Evolutionary conservation across 495 filamentous ascomycete species (phyloP).

Genomic region (Apodospora peruviana): DNA sequence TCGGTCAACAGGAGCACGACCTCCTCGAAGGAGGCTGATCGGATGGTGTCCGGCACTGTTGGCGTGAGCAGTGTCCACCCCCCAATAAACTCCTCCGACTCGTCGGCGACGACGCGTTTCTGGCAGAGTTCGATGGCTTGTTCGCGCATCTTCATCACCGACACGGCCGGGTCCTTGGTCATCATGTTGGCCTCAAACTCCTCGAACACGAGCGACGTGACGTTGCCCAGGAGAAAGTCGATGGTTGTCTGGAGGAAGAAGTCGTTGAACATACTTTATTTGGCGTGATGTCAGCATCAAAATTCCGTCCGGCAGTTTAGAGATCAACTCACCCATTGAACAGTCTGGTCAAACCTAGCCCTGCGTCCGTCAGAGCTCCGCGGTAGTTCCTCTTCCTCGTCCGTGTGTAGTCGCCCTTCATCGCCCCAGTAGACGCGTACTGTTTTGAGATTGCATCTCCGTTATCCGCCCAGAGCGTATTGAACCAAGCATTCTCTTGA

Average conservation of each 20-base stretch:
- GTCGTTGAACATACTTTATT: slow-evolving; percentile 85
- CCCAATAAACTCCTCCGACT: slow-evolving; percentile 72
- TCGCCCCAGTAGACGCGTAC: slow-evolving; percentile 83
- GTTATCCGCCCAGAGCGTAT: slow-evolving; percentile 93
- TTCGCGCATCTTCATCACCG: slow-evolving; percentile 73
- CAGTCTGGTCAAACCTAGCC: slow-evolving; percentile 71
- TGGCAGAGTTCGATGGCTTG: slow-evolving; percentile 82
- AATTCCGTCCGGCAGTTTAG: background rate
- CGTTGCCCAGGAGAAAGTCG: slow-evolving; percentile 89
- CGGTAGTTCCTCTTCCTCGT: slow-evolving; percentile 84
- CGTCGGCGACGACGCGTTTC: slow-evolving; percentile 78
- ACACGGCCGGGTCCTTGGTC: slow-evolving; percentile 80
- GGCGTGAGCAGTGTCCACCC: slow-evolving; percentile 74
- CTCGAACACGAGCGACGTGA: slow-evolving; percentile 72
- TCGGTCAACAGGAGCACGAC: slow-evolving; percentile 81
- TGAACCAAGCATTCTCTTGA: slow-evolving; percentile 81
- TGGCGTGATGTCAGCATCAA: slow-evolving; percentile 11
- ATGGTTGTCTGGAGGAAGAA: slow-evolving; percentile 93
- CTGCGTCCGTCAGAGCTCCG: slow-evolving; percentile 92
- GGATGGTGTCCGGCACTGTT: slow-evolving; percentile 51
- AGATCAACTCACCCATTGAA: slow-evolving; percentile 47
- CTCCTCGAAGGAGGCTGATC: slow-evolving; percentile 75
- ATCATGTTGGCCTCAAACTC: slow-evolving; percentile 90
- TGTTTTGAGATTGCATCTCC: slow-evolving; percentile 69
- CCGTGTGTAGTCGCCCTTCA: slow-evolving; percentile 93